Conservation (phyloP, 768 basidiomycete genomes). For the Kwoniella heveanensis region DNA sequence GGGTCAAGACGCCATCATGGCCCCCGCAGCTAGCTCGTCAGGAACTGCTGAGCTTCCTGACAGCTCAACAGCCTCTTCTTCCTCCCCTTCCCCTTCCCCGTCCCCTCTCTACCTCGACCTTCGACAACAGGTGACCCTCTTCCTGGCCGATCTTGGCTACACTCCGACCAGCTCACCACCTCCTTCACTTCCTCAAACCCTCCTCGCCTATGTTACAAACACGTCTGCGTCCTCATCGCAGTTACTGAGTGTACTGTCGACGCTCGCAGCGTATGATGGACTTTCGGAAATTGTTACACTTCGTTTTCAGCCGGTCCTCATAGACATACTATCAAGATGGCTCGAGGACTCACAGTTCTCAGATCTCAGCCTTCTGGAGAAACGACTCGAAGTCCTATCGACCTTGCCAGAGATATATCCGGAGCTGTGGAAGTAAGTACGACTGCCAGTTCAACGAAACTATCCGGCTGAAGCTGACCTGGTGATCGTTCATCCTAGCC, state of each 20-base stretch:
- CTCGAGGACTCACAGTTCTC: conserved; percentile 61
- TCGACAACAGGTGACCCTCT: conserved; percentile 4
- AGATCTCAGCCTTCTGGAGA: conserved; percentile 50
- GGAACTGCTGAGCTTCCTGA: neutral
- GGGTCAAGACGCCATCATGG: conserved; percentile 2
- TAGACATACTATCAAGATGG: conserved; percentile 83
- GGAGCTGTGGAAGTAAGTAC: conserved; percentile 53
- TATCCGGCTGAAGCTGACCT: conserved; percentile 6
- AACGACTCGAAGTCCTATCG: conserved; percentile 43
- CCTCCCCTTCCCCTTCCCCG: neutral
- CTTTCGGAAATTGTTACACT: conserved; percentile 67
- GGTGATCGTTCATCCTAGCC: conserved; percentile 18
- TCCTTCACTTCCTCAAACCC: conserved; percentile 16
- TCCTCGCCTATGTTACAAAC: conserved; percentile 27
- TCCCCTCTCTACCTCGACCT: conserved; percentile 20
- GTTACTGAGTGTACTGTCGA: conserved; percentile 65
- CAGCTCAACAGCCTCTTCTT: neutral
- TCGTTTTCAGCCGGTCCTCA: conserved; percentile 72
- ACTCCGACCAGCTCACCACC: conserved; percentile 8
- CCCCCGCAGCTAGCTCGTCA: neutral
- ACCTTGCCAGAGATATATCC: conserved; percentile 60
- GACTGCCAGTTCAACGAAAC: neutral
- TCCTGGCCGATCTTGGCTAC: conserved; percentile 25
- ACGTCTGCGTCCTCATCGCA: conserved; percentile 6
- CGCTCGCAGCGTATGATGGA: conserved; percentile 65